Base-by-base conservation (phyloP, 1,284 basidiomycete species). In the Apiotrichum brassicae region DNA sequence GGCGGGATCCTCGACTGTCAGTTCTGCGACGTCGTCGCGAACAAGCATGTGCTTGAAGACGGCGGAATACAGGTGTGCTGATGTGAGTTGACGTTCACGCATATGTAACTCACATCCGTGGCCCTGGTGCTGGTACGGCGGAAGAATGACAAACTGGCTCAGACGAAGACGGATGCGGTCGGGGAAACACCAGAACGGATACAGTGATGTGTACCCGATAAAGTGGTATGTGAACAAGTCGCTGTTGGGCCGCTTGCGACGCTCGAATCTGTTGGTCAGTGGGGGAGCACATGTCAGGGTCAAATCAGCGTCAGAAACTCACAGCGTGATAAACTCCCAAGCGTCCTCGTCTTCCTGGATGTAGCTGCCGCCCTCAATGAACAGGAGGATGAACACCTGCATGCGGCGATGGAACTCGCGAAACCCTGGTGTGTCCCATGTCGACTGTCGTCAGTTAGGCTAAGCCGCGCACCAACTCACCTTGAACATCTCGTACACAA, bases 1-100 rank as follows among this genome's bases (percentile, higher is more conserved):
- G 0, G 90, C 90, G 0, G 94, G 94, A 68, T 98, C 94, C 75
- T 98, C 94, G 19, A 98, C 87, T 0, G 92, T 97, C 46, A 98
- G 76, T 71, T 98, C 94, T 11, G 85, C 82, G 28, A 97, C 82
- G 37, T 80, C 76, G 0, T 82, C 75, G 34, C 82, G 79, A 7
- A 77, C 74, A 32, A 88, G 73, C 43, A 87, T 79, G 65, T 87
- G 81, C 62, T 84, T 79, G 74, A 93, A 94, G 38, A 94, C 85
- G 1, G 89, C 82, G 25, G 77, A 82, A 76, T 97, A 98, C 12
- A 98, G 81, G 53, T 85, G 83, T 45, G 91, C 89, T 91, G 62
- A 11, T 9, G 40, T 26, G 16, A 45, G 22, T 35, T 42, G 28
- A 48, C 19, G 38, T 23, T 37, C 16, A 34, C 44, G 30, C 38